Conservation (phyloP, 352 stramenopile species). For the Globisporangium spinosum region DNA sequence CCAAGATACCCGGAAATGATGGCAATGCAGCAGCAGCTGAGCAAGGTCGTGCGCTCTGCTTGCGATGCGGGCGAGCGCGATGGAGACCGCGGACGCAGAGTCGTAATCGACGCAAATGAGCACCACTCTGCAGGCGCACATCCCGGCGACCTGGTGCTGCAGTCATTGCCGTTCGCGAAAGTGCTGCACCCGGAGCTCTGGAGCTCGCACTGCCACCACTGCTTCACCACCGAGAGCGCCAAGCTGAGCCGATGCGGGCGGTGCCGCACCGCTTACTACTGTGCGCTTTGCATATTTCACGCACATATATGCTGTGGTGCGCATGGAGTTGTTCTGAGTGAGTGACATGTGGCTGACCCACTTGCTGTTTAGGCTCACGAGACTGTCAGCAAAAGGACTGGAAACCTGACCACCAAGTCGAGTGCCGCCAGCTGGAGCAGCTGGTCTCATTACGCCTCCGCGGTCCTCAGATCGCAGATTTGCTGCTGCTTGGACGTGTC, state of each 20-base stretch:
- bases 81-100: constrained; percentile 37
- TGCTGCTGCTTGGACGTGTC: constrained; percentile 54
- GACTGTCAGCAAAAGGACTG: constrained; percentile 63
- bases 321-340: background rate
- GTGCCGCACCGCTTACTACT: constrained; percentile 61
- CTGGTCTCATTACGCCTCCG: constrained; percentile 35
- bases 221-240: constrained; percentile 30
- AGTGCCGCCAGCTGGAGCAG: constrained; percentile 48
- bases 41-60: background rate
- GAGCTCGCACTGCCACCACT: constrained; percentile 57
- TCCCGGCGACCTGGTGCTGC: constrained; percentile 34
- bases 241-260: constrained; percentile 54
- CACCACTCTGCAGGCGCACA: constrained; percentile 1
- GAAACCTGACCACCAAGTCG: constrained; percentile 51
- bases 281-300: constrained; percentile 25
- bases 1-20: background rate
- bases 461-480: constrained; percentile 38
- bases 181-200: constrained; percentile 55
- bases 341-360: background rate
- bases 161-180: constrained; percentile 25
- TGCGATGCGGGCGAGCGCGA: constrained; percentile 2
- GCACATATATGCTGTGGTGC: background rate
- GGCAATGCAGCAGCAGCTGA: background rate
- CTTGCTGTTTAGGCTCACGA: constrained; percentile 38
- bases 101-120: constrained; percentile 19